These are phyloP conservation scores for Mesotaenium endlicherianum DNA, from an alignment of 139 green algal genomes.

Conservation along the genomic window DNA sequence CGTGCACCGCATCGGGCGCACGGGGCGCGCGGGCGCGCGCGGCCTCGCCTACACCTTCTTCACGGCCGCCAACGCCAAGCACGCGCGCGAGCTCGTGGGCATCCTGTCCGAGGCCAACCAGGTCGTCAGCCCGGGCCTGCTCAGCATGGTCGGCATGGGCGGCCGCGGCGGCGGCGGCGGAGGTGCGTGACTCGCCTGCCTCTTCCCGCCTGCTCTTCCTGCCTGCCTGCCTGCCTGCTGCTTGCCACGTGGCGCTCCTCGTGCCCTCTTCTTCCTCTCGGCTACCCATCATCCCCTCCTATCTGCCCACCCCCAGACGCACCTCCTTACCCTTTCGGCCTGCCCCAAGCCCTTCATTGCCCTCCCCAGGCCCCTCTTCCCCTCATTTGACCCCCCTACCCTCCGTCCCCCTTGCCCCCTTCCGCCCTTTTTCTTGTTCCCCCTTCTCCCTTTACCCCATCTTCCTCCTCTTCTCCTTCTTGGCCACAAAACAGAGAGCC, in stretches of 20 bases:
- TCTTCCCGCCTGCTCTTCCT: too few relatives aligned
- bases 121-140: conserved; percentile 25
- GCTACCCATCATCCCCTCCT: too few relatives aligned
- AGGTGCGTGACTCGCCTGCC: conserved; percentile 28
- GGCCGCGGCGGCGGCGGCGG: conserved; percentile 24
- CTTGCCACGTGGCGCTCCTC: too few relatives aligned
- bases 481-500: too few relatives aligned
- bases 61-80: conserved; percentile 47
- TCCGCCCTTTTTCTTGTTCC: background rate
- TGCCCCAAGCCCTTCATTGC: background rate
- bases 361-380: background rate
- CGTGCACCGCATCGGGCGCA: conserved; percentile 88
- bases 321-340: background rate
- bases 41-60: conserved; percentile 70
- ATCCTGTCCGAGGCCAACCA: conserved; percentile 48
- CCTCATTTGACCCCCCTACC: too few relatives aligned
- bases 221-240: background rate
- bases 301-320: background rate
- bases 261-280: too few relatives aligned
- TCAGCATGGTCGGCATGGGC: conserved; percentile 6
- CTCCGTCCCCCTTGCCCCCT: background rate
- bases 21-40: conserved; percentile 76
- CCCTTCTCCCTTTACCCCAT: too few relatives aligned
- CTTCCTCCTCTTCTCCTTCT: too few relatives aligned
- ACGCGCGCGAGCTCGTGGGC: conserved; percentile 34